phyloP scores from a whole-genome alignment of 2,329 filamentous ascomycete species.

The Arachnomyces sp. region DNA sequence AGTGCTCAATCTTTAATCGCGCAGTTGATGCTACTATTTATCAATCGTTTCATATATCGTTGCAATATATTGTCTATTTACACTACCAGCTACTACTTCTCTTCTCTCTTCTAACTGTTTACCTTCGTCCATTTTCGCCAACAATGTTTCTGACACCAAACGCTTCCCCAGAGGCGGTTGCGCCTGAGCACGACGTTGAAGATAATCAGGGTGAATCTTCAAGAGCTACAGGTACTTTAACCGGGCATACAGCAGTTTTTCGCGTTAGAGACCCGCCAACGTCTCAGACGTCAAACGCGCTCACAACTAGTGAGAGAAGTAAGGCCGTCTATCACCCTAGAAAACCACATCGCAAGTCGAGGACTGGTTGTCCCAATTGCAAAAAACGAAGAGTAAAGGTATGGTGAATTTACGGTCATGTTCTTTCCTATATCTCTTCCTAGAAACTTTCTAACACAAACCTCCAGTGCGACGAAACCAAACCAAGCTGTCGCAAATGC shows the following conservation, averaged over 20 bases:
- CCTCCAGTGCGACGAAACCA: slow-evolving; percentile 27
- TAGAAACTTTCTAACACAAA: slow-evolving; percentile 1
- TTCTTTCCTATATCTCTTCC: too few relatives aligned
- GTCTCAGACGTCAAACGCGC: too few relatives aligned
- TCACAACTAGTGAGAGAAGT: slow-evolving; percentile 5
- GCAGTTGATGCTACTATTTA: too few relatives aligned
- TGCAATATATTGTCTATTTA: too few relatives aligned
- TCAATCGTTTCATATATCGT: too few relatives aligned
- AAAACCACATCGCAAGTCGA: slow-evolving; percentile 28
- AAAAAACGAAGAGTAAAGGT: slow-evolving; percentile 31
- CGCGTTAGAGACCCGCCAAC: slow-evolving; percentile 8
- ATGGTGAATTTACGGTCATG: slow-evolving; percentile 1
- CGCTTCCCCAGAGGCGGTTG: background rate
- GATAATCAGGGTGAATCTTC: too few relatives aligned
- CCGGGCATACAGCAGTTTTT: slow-evolving; percentile 9
- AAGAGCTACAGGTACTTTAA: too few relatives aligned
- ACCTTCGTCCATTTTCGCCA: slow-evolving; percentile 4
- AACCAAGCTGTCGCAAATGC: slow-evolving; percentile 25
- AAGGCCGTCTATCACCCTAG: slow-evolving; percentile 20
- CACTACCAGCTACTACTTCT: too few relatives aligned
- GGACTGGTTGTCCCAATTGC: slow-evolving; percentile 26
- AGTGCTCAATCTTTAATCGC: too few relatives aligned
- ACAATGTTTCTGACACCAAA: background rate
- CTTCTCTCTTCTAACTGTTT: too few relatives aligned
- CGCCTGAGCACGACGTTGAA: too few relatives aligned